Conservation (phyloP, 1,284 basidiomycete species). For the Laetiporus sulphureus region DNA sequence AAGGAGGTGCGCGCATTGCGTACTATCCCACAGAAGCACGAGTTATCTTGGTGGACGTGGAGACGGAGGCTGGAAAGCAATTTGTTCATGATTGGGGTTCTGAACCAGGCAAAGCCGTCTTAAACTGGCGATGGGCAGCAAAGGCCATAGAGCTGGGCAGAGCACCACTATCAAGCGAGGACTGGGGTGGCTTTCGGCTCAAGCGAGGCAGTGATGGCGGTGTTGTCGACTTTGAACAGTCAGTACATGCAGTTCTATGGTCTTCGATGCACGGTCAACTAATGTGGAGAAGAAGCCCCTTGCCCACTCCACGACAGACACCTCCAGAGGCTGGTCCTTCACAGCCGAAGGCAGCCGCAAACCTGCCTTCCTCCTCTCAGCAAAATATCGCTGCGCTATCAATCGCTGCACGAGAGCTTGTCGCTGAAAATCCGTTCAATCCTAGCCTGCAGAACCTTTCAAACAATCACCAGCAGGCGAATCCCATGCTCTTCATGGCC, state of each 20-base stretch:
- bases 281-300: conserved; percentile 29
- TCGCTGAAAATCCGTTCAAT: too few species aligned
- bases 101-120: conserved; percentile 39
- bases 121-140: conserved; percentile 27
- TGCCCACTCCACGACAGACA: conserved; percentile 56
- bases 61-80: conserved; percentile 41
- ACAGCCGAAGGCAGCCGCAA: conserved; percentile 6
- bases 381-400: too few species aligned
- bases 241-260: conserved; percentile 2
- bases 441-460: too few species aligned
- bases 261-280: neutral
- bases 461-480: too few species aligned
- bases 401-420: too few species aligned
- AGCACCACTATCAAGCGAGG: conserved; percentile 38
- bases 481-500: too few species aligned
- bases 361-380: neutral
- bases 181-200: conserved; percentile 46
- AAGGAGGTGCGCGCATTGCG: conserved; percentile 43
- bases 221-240: conserved; percentile 10
- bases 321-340: conserved; percentile 31
- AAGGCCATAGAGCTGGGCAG: conserved; percentile 25
- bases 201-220: neutral
- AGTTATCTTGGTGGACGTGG: conserved; percentile 50
- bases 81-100: conserved; percentile 51
- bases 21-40: conserved; percentile 40